Evolutionary conservation across 1,284 basidiomycete species (phyloP), one percentile per base, ranked within the genome.

Genomic region (Tetrapyrgos nigripes): DNA sequence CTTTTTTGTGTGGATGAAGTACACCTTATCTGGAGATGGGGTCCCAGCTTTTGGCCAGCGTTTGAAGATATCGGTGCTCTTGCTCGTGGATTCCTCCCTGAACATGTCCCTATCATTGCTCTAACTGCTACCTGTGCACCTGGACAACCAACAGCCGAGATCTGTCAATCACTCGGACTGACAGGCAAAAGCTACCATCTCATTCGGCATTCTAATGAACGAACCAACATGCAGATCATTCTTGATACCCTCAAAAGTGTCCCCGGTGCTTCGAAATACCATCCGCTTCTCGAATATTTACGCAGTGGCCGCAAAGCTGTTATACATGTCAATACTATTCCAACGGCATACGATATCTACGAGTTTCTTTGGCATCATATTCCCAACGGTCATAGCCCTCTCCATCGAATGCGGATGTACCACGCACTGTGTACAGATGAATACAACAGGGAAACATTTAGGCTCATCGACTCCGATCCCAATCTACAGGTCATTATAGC

Each of bases 1-100:
- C 55, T 43, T 23, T 49, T 45, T n/a, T 46, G 33, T n/a, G 43
- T 46, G 1, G 59, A 60, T n/a, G 58, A 60, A 56, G 54, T 49
- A 14, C 58, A 60, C 23, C 28, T 56, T 9, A 58, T 55, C 26
- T 29, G 50, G 13, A 19, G 29, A 55, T 57, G 60, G 57, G 60
- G 2, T 26, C n/a, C 14, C 14, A 43, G 14, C 4, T 58, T 61
- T 44, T 48, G 53, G n/a, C 52, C 53, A 10, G 19, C 5, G 1
- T 62, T 62, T 23, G 33, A 37, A 13, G 28, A 47, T 29, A 57
- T 62, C 17, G 58, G 61, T 2, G 3, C 13, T 9, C 50, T 56
- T 45, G 48, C 53, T 11, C 53, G 53, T 24, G 54, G 55, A 27
- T 57, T 37, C 0, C 50, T 62, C 4, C 58, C 61, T 1, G 54